Base-by-base conservation (phyloP, 106 monocot genomes). In the Acorus calamus region DNA sequence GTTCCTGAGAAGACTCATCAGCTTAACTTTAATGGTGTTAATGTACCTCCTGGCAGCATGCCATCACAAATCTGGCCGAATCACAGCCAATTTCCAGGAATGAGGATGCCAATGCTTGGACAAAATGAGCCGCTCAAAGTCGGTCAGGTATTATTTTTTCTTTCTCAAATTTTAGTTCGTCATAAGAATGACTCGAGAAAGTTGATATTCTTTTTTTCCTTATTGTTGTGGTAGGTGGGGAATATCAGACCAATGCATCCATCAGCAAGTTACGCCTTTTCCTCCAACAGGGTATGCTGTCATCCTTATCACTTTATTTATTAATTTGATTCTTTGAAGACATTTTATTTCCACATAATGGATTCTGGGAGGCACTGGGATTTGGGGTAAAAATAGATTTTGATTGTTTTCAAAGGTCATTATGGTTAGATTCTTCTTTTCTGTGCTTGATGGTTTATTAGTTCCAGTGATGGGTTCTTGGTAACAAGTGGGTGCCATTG, bases 111-210 rank as follows among this genome's bases (percentile, higher is more conserved):
- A 14, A 7, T 59, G 14, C 44, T 60, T 53, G 71, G 52, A 53
- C 82, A 71, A 71, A 80, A 71, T 63, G 76, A 66, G 8, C 28
- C 78, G 45, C 59, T 51, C 68, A 76, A 75, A 50, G 51, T 69
- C 7, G 55, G 14, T 71, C 87, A 86, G 86, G 93, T 89, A 74
- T 57, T 58, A 6, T 2, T 49, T 53, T 56, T n/a, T 57, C 65
- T 59, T 54, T 14, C 7, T 55, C 47, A 44, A 49, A 6, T 12
- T 28, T 28, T 28, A 1, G 28, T 28, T 28, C 28, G 28, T 28
- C 28, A 28, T 28, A 28, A 28, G 28, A 28, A 28, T 28, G 28
- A 0, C 28, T 28, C 28, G 1, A 28, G 28, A 28, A 28, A 28
- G 28, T 28, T 28, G 28, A 28, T 28, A 28, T 28, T 28, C 28